Conservation (phyloP, 1,139 yeast species). For the Geotrichum histeridarum region DNA sequence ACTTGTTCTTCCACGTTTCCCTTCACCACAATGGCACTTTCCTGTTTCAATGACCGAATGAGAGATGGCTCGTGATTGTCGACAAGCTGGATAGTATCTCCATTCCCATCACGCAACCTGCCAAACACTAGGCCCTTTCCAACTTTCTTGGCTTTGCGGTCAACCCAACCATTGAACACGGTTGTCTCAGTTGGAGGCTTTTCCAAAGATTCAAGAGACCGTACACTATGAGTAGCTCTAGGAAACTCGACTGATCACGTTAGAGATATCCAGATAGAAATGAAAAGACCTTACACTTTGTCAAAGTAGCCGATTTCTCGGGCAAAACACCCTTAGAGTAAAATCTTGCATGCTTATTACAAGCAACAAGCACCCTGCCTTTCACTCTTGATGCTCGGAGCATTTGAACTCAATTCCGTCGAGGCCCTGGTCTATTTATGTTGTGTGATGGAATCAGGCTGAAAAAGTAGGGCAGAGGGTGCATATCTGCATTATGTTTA, state of each 20-base stretch:
- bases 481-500: constrained; percentile 6
- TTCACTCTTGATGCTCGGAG: constrained; percentile 1
- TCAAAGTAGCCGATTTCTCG: constrained; percentile 13
- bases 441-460: not conserved
- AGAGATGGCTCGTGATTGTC: constrained; percentile 45
- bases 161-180: constrained; percentile 71
- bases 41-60: constrained; percentile 54
- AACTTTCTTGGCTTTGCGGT: constrained; percentile 61
- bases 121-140: constrained; percentile 62
- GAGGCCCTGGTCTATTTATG: no score
- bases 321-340: constrained; percentile 16
- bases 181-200: constrained; percentile 12
- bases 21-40: constrained; percentile 68
- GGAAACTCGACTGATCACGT: constrained; percentile 22
- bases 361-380: not conserved
- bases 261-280: not conserved
- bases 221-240: constrained; percentile 21
- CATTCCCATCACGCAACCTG: constrained; percentile 64
- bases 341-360: not conserved
- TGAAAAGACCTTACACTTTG: constrained; percentile 21
- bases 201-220: constrained; percentile 11
- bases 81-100: constrained; percentile 62
- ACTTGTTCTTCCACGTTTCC: constrained; percentile 46
- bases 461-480: constrained; percentile 1
- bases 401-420: not conserved